A percentile compares a stretch with the other conserved stretches of the same genome.
Conservation (phyloP, 2,329 filamentous ascomycete genomes). For the Ophiostoma populinum region DNA sequence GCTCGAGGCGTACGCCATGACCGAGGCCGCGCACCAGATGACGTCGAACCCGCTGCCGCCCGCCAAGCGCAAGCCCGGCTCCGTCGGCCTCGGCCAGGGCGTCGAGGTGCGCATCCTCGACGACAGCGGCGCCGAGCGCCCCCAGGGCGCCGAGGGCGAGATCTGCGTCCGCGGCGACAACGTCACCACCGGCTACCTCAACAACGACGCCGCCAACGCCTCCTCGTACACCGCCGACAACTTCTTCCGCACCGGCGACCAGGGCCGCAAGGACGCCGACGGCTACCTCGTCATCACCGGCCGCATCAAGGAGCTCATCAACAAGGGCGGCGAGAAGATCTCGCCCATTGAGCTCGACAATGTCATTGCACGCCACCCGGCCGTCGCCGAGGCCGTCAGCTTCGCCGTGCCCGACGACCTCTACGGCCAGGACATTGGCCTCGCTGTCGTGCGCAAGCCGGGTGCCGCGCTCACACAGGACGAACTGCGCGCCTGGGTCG, state of each 20-base stretch:
- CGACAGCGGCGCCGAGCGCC: constrained; percentile 46
- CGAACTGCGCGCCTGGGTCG: constrained; percentile 51
- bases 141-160: constrained; percentile 56
- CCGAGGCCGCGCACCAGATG: constrained; percentile 76
- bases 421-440: constrained; percentile 67
- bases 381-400: constrained; percentile 61
- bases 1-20: constrained; percentile 85
- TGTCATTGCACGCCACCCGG: constrained; percentile 53
- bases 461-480: constrained; percentile 37
- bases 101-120: constrained; percentile 69
- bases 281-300: constrained; percentile 77
- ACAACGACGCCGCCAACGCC: constrained; percentile 62
- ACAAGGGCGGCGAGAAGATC: constrained; percentile 82
- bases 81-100: constrained; percentile 67
- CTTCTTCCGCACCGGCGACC: constrained; percentile 79
- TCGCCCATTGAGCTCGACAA: constrained; percentile 80
- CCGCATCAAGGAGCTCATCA: constrained; percentile 87
- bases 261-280: constrained; percentile 63
- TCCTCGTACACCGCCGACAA: constrained; percentile 56
- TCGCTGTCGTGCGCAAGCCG: constrained; percentile 57
- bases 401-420: constrained; percentile 71
- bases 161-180: constrained; percentile 73
- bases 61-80: constrained; percentile 60
- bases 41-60: constrained; percentile 58
- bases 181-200: constrained; percentile 70